Base-by-base conservation (phyloP, 768 basidiomycete species). In the Dentipellis sp. region DNA sequence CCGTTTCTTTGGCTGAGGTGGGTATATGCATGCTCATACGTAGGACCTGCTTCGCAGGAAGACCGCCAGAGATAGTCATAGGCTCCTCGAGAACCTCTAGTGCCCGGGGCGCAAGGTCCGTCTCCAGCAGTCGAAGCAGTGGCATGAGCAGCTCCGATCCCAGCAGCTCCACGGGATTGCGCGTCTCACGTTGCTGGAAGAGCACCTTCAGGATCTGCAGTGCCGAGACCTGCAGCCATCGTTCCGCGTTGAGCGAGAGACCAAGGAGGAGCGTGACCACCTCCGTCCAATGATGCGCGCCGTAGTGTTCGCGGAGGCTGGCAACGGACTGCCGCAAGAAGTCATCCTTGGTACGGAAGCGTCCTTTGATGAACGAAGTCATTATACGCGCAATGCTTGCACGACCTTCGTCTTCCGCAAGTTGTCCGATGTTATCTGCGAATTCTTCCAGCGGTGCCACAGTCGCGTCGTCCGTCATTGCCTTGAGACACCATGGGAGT, bases 61-160 rank as follows among this genome's bases (percentile, higher is more conserved):
- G 83, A 21, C 88, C 86, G 45, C 84, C 82, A 1, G 82, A 82
- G 71, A 93, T 86, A 17, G 78, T 80, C 69, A 90, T 82, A 0
- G 93, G 93, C 63, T 94, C 88, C 63, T 97, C 93, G 6, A 97
- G 78, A n/a, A 97, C 91, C 50, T 94, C 94, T 49, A 97, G 76
- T 1, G 93, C 94, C 59, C 89, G 82, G 8, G 84, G 70, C 10
- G 94, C 86, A 36, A 93, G 78, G 59, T 94, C 88, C 2, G 90
- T 91, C 62, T 89, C 86, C n/a, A 97, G 75, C 21, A 97, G 78
- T 23, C 92, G 84, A 35, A 97, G 73, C 23, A 97, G 75, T 0
- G 94, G 94, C 86, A 92, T 92, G 29, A 97, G 79, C 21, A 94
- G 74, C 66, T 97, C 94, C 1, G 89, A 86, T 2, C 91, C 90